Evolutionary conservation across 306 rosid species (phyloP).

Genomic region (Prunus fruticosa): DNA sequence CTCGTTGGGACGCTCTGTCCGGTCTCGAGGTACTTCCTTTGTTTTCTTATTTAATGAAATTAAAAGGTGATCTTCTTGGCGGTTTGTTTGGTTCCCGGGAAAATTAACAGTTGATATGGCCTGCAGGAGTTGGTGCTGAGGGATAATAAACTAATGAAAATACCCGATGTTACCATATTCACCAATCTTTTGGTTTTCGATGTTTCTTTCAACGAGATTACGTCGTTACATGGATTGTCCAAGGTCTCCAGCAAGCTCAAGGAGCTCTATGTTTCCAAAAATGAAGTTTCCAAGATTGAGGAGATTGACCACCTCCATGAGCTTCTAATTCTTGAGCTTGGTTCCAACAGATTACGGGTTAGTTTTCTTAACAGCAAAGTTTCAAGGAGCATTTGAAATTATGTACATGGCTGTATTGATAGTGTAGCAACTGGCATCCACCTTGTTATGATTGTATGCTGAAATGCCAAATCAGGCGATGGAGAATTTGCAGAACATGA

Average conservation of each 20-base stretch:
- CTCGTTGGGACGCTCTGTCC: constrained; percentile 59
- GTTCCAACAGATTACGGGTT: constrained; percentile 85
- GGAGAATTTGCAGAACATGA: constrained; percentile 69
- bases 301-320: constrained; percentile 76
- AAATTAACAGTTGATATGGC: background rate
- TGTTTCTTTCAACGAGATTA: constrained; percentile 80
- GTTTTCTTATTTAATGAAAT: background rate
- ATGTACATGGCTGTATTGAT: background rate
- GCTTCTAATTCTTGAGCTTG: constrained; percentile 83
- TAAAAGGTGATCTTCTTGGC: background rate
- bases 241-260: constrained; percentile 53
- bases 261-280: constrained; percentile 90
- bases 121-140: constrained; percentile 77
- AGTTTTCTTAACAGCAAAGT: constrained; percentile 15
- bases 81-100: background rate
- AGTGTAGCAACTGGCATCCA: background rate
- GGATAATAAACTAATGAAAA: constrained; percentile 65
- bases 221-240: constrained; percentile 57
- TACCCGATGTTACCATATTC: constrained; percentile 75
- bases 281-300: constrained; percentile 74
- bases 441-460: background rate
- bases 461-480: constrained; percentile 55
- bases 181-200: constrained; percentile 69
- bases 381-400: background rate
- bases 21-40: constrained; percentile 49